Conservation (phyloP, 2,329 filamentous ascomycete species). For the Xylariales sp. region DNA sequence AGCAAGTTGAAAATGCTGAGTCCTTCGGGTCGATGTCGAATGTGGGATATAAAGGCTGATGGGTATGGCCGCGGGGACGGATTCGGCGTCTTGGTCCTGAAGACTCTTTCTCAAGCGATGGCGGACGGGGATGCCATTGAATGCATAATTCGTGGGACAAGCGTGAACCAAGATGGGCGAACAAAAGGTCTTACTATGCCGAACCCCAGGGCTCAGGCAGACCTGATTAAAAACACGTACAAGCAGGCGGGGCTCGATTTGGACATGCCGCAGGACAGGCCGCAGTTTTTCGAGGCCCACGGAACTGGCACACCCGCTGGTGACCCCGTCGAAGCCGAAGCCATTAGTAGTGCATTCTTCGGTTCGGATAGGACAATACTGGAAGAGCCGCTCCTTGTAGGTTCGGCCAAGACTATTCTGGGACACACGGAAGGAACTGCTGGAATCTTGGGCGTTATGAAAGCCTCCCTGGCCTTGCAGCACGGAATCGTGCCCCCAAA, state of each 20-base stretch:
- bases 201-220: constrained; percentile 34
- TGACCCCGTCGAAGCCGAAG: constrained; percentile 43
- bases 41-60: constrained; percentile 58
- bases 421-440: too few relatives aligned
- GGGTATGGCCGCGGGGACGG: constrained; percentile 66
- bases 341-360: constrained; percentile 38
- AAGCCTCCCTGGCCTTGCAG: not conserved
- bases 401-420: too few relatives aligned
- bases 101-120: constrained; percentile 49
- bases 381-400: not conserved
- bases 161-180: constrained; percentile 41
- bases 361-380: not conserved
- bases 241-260: constrained; percentile 34
- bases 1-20: constrained; percentile 39
- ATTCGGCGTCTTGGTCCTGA: constrained; percentile 49
- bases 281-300: constrained; percentile 44
- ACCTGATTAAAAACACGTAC: constrained; percentile 40
- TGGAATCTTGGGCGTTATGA: too few relatives aligned
- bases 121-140: constrained; percentile 51
- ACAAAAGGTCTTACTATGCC: constrained; percentile 41
- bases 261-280: constrained; percentile 8
- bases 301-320: constrained; percentile 44
- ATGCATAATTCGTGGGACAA: constrained; percentile 51
- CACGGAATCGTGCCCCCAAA: constrained; percentile 25
- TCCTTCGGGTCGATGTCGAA: constrained; percentile 51